phyloP scores from a whole-genome alignment of 1,284 basidiomycete genomes.

The Malassezia pachydermatis region DNA sequence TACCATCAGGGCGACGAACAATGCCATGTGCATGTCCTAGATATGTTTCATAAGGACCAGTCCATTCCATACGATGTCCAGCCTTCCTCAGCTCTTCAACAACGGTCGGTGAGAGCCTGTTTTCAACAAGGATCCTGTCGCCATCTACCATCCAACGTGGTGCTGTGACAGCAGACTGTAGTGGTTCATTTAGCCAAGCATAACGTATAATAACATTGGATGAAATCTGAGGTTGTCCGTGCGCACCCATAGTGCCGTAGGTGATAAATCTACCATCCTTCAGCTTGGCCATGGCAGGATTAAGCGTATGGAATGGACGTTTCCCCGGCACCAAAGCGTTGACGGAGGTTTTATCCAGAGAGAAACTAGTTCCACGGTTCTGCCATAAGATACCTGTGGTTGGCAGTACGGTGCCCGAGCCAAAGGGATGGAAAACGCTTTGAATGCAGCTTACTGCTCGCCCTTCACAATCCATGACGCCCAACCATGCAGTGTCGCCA shows the following conservation, averaged over 20 bases:
- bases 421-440: slow-evolving; percentile 2
- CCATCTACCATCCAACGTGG: neutral
- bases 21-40: neutral
- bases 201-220: neutral
- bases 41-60: neutral
- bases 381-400: neutral
- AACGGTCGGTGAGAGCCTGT: neutral
- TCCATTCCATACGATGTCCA: neutral
- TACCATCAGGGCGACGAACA: neutral
- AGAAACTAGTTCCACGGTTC: neutral
- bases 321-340: neutral
- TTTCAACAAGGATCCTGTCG: neutral
- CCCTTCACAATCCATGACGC: neutral
- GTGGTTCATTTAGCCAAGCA: neutral
- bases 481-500: slow-evolving; percentile 2
- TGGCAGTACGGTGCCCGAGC: neutral
- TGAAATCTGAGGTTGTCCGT: neutral
- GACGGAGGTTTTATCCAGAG: neutral
- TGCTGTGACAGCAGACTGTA: neutral
- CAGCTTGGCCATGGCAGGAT: neutral
- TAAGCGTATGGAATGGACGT: neutral
- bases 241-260: neutral
- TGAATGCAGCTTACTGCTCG: neutral
- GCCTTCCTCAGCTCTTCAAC: neutral
- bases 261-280: neutral